phyloP scores from a whole-genome alignment of 495 filamentous ascomycete species.

The Penicillium coprophilum region DNA sequence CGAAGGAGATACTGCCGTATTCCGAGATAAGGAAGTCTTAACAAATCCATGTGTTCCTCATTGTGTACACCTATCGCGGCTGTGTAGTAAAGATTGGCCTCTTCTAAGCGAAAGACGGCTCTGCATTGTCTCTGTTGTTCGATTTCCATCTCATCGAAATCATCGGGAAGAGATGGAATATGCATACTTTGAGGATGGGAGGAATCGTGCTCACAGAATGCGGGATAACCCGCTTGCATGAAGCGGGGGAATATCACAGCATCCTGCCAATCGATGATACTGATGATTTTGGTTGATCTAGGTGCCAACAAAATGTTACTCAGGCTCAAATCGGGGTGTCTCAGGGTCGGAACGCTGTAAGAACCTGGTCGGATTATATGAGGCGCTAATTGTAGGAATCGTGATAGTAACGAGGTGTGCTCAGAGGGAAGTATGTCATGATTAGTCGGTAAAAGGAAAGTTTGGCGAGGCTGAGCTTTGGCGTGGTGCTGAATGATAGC shows the following conservation, averaged over 20 bases:
- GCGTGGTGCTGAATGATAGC: constrained; percentile 29
- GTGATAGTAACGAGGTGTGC: constrained; percentile 31
- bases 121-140: constrained; percentile 30
- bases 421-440: constrained; percentile 31
- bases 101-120: constrained; percentile 31
- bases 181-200: constrained; percentile 33
- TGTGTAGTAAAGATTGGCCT: constrained; percentile 42
- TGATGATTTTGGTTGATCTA: constrained; percentile 31
- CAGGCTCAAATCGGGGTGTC: constrained; percentile 37
- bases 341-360: constrained; percentile 27
- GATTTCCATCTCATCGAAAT: constrained; percentile 30
- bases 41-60: constrained; percentile 25
- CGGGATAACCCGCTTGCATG: constrained; percentile 41
- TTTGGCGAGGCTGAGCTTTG: constrained; percentile 34
- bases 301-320: constrained; percentile 35
- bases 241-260: constrained; percentile 30
- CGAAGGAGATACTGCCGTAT: constrained; percentile 37
- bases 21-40: constrained; percentile 31
- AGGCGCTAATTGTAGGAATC: constrained; percentile 33
- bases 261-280: constrained; percentile 42
- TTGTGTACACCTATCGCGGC: constrained; percentile 37
- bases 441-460: constrained; percentile 36
- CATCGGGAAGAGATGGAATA: constrained; percentile 31
- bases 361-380: constrained; percentile 25
- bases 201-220: constrained; percentile 38